phyloP scores from a whole-genome alignment of 2,329 filamentous ascomycete genomes.

The Exophiala sideris region DNA sequence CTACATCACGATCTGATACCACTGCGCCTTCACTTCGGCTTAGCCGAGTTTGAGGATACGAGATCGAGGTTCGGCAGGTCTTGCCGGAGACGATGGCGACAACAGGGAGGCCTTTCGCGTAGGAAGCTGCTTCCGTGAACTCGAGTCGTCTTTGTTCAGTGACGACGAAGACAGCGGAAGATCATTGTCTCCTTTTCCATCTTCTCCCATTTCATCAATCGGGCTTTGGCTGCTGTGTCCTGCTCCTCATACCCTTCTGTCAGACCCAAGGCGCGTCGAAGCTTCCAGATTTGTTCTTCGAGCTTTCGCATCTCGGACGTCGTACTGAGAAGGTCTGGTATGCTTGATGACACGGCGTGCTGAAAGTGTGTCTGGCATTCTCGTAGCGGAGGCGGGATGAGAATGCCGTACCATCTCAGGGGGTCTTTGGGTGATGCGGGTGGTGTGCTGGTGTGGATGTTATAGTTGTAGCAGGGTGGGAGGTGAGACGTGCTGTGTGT shows the following conservation, averaged over 20 bases:
- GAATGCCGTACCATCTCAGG: constrained; percentile 49
- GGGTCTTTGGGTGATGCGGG: constrained; percentile 34
- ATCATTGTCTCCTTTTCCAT: neutral
- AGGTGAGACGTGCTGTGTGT: constrained; percentile 3
- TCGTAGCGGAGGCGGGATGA: constrained; percentile 45
- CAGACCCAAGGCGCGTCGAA: constrained; percentile 15
- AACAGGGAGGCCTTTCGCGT: neutral
- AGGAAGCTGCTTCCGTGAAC: neutral
- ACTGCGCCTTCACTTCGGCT: neutral
- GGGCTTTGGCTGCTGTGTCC: neutral
- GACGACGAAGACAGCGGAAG: neutral
- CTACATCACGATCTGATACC: too few species aligned
- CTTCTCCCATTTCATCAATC: neutral
- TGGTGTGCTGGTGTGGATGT: constrained; percentile 1
- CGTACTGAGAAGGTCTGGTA: constrained; percentile 39
- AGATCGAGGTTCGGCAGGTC: constrained; percentile 8
- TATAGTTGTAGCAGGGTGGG: neutral
- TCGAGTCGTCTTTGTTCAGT: neutral
- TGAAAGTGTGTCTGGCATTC: constrained; percentile 44
- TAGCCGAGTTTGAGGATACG: constrained; percentile 18
- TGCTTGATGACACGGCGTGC: constrained; percentile 34
- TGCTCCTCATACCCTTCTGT: constrained; percentile 1
- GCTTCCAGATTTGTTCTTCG: constrained; percentile 37
- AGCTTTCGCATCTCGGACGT: constrained; percentile 40
- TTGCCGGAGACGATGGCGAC: constrained; percentile 4